Conservation (phyloP, 1,139 yeast genomes). For the Oligophagozyma castellii region DNA sequence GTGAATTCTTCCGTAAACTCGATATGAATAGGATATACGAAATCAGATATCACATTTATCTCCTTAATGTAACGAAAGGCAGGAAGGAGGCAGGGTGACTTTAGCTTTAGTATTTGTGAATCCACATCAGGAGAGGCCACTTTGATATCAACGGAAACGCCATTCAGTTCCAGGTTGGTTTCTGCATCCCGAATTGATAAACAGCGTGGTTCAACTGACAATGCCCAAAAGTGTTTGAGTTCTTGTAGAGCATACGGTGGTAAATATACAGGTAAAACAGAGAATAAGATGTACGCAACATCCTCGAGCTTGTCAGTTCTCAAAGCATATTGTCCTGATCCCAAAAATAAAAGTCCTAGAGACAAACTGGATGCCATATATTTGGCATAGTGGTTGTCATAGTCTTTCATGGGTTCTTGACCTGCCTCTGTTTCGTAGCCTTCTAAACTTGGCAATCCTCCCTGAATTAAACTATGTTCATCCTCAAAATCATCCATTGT, state of each 20-base stretch:
- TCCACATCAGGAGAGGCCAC: constrained; percentile 36
- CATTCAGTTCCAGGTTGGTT: constrained; percentile 35
- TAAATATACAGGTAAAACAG: constrained; percentile 57
- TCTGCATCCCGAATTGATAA: constrained; percentile 59
- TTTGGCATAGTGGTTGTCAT: constrained; percentile 41
- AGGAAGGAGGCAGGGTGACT: constrained; percentile 63
- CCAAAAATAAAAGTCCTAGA: constrained; percentile 74
- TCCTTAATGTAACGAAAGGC: constrained; percentile 33
- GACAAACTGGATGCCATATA: constrained; percentile 75
- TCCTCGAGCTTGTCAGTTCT: constrained; percentile 29
- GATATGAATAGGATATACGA: constrained; percentile 20
- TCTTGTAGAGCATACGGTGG: constrained; percentile 82
- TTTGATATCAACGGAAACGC: constrained; percentile 28
- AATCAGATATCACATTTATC: constrained; percentile 13
- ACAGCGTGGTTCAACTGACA: constrained; percentile 73
- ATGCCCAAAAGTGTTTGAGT: constrained; percentile 80
- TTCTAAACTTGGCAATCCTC: neutral
- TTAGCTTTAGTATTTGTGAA: constrained; percentile 14
- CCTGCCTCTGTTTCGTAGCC: neutral
- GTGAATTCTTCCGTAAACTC: constrained; percentile 11
- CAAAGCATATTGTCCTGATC: constrained; percentile 87
- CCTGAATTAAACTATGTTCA: neutral
- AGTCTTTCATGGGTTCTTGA: constrained; percentile 8
- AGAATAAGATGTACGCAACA: constrained; percentile 44
- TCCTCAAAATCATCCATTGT: neutral